Evolutionary conservation across 352 stramenopile genomes (phyloP), one percentile per base, ranked within the genome.

Genomic region (Pythium dissotocum): DNA sequence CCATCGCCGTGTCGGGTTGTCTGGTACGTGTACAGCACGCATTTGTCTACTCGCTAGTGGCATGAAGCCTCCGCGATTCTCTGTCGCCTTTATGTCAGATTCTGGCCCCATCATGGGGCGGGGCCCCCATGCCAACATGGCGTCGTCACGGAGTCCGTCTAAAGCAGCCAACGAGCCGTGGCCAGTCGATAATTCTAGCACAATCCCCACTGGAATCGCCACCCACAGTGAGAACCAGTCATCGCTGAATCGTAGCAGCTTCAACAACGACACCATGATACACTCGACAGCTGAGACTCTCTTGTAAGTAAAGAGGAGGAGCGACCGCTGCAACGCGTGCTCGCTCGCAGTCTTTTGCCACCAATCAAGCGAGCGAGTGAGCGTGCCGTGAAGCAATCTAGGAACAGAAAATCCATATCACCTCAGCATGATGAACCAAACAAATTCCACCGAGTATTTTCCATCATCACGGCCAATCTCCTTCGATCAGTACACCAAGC

Each of bases 231-330:
- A 42, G 28, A n/a, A 40, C 52, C 32, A 58, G 24, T 58, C 52
- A 53, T 53, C 46, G 46, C 46, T 53, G 46, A 24, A 53, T 53
- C 46, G 21, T 21, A 4, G 21, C 46, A 32, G 46, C 46, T 53
- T 53, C 46, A 53, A 53, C 46, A 30, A 53, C 46, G 13, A 53
- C 46, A 14, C 46, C 18, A 24, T 53, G 46, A 53, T 32, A 24
- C 21, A 21, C 46, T 6, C 46, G 46, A 53, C 46, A 53, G 30
- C 30, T 53, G 46, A 53, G 46, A 53, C 21, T 24, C 21, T 18
- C n/a, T n/a, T 30, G 18, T 24, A 21, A 30, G 36, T 6, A 51
- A 30, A 10, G 18, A n/a, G 16, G 46, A 53, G 46, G 46, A 53
- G 46, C 46, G n/a, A 53, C 7, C n/a, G 6, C 46, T 30, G 46